phyloP scores from a whole-genome alignment of 192 early-diverging fungal species.

The Anaeromyces robustus region DNA sequence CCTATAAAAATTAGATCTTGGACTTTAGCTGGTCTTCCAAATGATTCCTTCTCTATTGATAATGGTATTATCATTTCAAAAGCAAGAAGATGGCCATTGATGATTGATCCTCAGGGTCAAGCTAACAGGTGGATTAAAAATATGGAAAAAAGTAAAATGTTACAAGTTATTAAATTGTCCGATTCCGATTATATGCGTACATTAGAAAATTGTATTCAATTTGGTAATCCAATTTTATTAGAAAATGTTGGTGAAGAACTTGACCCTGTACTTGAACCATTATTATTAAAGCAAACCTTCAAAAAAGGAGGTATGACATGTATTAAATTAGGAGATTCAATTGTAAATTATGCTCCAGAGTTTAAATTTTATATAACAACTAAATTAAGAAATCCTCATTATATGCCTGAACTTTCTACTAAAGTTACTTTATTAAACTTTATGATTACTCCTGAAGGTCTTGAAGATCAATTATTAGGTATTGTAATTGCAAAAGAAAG shows the following conservation, averaged over 20 bases:
- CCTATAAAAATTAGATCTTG: conserved; percentile 33
- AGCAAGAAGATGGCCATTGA: conserved; percentile 36
- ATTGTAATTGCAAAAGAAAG: conserved; percentile 48
- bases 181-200: conserved; percentile 39
- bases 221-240: conserved; percentile 39
- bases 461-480: conserved; percentile 43
- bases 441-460: conserved; percentile 46
- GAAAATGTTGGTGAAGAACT: conserved; percentile 41
- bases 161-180: conserved; percentile 37
- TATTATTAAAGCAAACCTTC: conserved; percentile 44
- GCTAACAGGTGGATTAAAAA: conserved; percentile 47
- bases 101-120: conserved; percentile 47
- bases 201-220: conserved; percentile 40
- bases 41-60: conserved; percentile 44
- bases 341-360: conserved; percentile 43
- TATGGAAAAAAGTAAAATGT: conserved; percentile 32
- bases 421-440: conserved; percentile 44
- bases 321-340: conserved; percentile 34
- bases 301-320: conserved; percentile 45
- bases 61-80: conserved; percentile 40
- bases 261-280: conserved; percentile 39
- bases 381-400: conserved; percentile 41
- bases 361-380: conserved; percentile 46
- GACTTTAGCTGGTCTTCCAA: conserved; percentile 36
- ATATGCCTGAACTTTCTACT: conserved; percentile 40